Evolutionary conservation across 192 early-diverging fungal genomes (phyloP).

Genomic region (Backusella tarrabulga): DNA sequence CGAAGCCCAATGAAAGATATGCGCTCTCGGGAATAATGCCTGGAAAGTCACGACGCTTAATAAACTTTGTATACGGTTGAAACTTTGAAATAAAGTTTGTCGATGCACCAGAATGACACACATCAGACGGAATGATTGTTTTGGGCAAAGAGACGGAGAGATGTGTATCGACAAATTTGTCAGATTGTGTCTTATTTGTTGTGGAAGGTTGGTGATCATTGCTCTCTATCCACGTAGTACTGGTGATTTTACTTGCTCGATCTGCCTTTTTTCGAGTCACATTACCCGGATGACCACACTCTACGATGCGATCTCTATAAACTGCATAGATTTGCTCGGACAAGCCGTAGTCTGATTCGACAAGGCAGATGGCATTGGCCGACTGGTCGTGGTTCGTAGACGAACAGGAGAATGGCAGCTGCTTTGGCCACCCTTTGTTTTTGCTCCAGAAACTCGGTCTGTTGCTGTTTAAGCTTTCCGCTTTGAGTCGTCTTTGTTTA

Average conservation of each 20-base stretch:
- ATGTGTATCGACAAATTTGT: slow-evolving; percentile 16
- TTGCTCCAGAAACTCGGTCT: slow-evolving; percentile 27
- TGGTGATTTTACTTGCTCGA: neutral
- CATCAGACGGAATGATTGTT: neutral
- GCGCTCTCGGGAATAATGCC: slow-evolving; percentile 2
- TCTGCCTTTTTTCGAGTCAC: neutral
- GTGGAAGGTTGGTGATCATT: neutral
- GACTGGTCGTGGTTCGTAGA: slow-evolving; percentile 32
- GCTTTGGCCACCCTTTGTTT: slow-evolving; percentile 25
- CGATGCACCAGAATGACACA: neutral
- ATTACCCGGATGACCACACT: slow-evolving; percentile 19
- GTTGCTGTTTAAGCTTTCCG: neutral
- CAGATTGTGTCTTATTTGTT: neutral
- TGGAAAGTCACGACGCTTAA: slow-evolving; percentile 16
- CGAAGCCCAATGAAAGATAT: slow-evolving; percentile 29
- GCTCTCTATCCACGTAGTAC: slow-evolving; percentile 13
- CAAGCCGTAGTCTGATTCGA: slow-evolving; percentile 10
- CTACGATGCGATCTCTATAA: slow-evolving; percentile 27
- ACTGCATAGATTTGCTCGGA: slow-evolving; percentile 20
- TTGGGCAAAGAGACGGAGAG: slow-evolving; percentile 8
- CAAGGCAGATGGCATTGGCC: slow-evolving; percentile 19
- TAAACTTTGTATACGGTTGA: slow-evolving; percentile 24
- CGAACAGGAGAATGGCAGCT: slow-evolving; percentile 19
- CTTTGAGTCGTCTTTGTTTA: neutral
- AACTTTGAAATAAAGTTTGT: slow-evolving; percentile 12